Evolutionary conservation across 2,329 filamentous ascomycete species (phyloP).

Genomic region (Neofusicoccum cordaticola): DNA sequence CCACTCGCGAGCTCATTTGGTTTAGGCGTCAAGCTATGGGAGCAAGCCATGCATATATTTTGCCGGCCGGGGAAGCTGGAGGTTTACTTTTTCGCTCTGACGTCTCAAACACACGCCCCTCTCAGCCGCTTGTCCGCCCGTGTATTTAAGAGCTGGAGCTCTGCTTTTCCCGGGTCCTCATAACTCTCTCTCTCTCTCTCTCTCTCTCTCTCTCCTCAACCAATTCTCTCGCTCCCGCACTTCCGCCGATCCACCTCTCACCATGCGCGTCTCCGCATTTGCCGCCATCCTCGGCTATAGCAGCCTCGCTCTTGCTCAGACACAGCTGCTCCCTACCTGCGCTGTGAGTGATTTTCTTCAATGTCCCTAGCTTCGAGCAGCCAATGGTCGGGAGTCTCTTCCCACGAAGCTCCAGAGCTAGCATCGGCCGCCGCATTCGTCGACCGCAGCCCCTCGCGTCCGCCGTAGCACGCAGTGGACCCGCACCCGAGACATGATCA

Average conservation of each 20-base stretch:
- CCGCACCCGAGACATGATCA: background rate
- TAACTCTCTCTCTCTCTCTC: background rate
- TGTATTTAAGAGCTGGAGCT: slow-evolving; percentile 1
- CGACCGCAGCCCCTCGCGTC: background rate
- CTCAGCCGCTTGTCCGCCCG: background rate
- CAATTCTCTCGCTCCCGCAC: background rate
- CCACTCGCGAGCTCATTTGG: background rate
- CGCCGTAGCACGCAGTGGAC: background rate
- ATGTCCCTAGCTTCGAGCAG: background rate
- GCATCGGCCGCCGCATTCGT: background rate
- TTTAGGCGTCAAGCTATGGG: background rate
- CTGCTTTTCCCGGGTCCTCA: background rate
- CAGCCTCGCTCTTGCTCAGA: slow-evolving; percentile 26
- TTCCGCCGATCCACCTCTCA: background rate
- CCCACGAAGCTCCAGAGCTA: background rate
- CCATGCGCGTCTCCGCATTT: slow-evolving; percentile 27
- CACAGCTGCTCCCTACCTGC: slow-evolving; percentile 25
- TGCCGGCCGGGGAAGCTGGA: background rate
- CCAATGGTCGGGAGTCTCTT: background rate
- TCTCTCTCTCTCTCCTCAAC: background rate
- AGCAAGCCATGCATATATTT: background rate
- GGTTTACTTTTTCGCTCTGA: background rate
- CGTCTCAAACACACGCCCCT: background rate
- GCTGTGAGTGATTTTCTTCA: slow-evolving; percentile 24
- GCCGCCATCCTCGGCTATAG: slow-evolving; percentile 24